Evolutionary conservation across 495 filamentous ascomycete genomes (phyloP), one percentile per base, ranked within the genome.

Genomic region (Talaromyces proteolyticus): DNA sequence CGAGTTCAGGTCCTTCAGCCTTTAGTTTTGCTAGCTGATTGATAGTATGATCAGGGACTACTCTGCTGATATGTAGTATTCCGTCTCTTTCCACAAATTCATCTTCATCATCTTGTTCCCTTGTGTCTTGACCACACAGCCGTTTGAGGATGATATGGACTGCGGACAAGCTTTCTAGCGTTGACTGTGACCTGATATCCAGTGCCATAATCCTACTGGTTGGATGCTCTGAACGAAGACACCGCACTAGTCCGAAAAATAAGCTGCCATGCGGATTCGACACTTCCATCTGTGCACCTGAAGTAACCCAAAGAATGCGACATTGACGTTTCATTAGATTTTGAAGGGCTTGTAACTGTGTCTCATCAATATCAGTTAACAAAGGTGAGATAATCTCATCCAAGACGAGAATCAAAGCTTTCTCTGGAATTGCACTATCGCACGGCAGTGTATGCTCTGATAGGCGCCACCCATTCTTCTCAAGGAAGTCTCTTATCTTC

Each of bases 81-180:
- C 68, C 65, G 23, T 54, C 52, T 0, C 64, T 37, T 42, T 69
- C 62, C 0, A 56, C 57, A 53, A 54, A 68, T 38, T 74, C 69
- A 12, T 43, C 52, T 7, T 68, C 62, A 3, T 49, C 34, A 18
- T 34, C 16, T 2, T 36, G 17, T 14, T 47, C 45, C 25, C n/a
- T 41, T 25, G 17, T 3, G 22, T n/a, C 23, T 24, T 36, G 34
- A 12, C 16, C 49, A 19, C 23, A 50, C 47, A 20, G 7, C 29
- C 20, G n/a, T 4, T 56, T 44, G 34, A 69, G 61, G 3, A 58
- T 54, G 19, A 50, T 21, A 5, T 6, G 29, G 14, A 34, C 14
- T 34, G 29, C 29, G 14, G 4, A 38, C 6, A 54, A 57, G 8
- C 49, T 49, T 56, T 14, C 39, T 41, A 6, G 34, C 49, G 1